Percentiles rank a stretch among this genome's conserved stretches.
Evolutionary conservation across 371 early-diverging fungal genomes (phyloP).

Genomic region (Batrachochytrium dendrobatidis): DNA sequence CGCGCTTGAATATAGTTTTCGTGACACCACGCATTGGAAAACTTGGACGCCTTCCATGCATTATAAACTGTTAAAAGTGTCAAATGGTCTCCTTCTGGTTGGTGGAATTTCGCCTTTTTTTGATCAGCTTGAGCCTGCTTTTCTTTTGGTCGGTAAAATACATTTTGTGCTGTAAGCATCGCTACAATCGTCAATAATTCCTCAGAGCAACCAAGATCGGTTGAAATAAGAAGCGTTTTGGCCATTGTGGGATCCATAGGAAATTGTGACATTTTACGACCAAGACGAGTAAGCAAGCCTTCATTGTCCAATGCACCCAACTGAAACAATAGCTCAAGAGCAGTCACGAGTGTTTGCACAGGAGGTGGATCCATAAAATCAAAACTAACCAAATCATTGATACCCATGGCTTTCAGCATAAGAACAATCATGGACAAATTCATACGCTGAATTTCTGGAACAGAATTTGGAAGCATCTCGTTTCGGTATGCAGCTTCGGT

Average conservation of each 20-base stretch:
- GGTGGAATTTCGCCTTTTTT: conserved; percentile 94
- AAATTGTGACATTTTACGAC: conserved; percentile 95
- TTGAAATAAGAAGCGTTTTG: conserved; percentile 87
- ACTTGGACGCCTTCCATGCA: conserved; percentile 82
- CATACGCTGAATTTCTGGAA: conserved; percentile 97
- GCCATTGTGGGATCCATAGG: conserved; percentile 90
- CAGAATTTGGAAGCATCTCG: conserved; percentile 91
- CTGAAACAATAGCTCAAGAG: conserved; percentile 86
- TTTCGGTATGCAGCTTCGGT: conserved; percentile 92
- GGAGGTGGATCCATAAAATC: conserved; percentile 98
- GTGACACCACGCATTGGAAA: conserved; percentile 90
- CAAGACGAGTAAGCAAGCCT: conserved; percentile 86
- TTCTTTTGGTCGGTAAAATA: conserved; percentile 94
- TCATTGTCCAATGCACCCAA: conserved; percentile 93
- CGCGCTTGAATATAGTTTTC: conserved; percentile 92
- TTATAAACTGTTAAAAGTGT: conserved; percentile 94
- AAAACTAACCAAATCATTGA: conserved; percentile 91
- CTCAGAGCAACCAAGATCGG: conserved; percentile 88
- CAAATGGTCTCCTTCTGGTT: conserved; percentile 96
- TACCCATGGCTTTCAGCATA: conserved; percentile 91
- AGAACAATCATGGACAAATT: conserved; percentile 90
- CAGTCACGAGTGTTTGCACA: conserved; percentile 83
- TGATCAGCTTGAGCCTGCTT: conserved; percentile 90
- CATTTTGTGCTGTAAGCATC: conserved; percentile 88
- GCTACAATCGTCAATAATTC: conserved; percentile 94